Evolutionary conservation across 1,139 yeast species (phyloP), one percentile per base, ranked within the genome.

Genomic region (Sugiyamaella novakii): DNA sequence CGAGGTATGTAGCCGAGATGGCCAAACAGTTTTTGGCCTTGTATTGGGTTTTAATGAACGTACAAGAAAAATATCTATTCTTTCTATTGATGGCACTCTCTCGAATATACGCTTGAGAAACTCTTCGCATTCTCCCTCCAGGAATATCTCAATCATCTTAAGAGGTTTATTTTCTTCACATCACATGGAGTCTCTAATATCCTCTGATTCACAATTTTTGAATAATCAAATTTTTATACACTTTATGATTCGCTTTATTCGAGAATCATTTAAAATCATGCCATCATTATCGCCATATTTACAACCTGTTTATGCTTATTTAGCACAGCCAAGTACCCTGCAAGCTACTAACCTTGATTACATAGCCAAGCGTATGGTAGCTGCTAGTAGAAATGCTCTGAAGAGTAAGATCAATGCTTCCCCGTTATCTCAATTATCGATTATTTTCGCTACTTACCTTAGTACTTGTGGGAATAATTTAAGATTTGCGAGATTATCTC

Each of bases 301-400:
- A 15, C 53, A 49, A 8, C 49, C 54, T 4, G 53, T 47, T 6
- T 49, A 48, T 33, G 49, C 56, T 12, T 48, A 51, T 31, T n/a
- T 35, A 21, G 36, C 53, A 7, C 46, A 43, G 7, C 27, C 35
- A 8, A 21, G 19, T 17, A 12, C 43, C 18, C 11, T 43, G 5
- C 44, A 33, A 28, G 46, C 44, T 10, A 33, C 40, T 5, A 38
- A 39, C 12, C n/a, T 39, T 30, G 43, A 39, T n/a, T 39, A 29
- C n/a, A 43, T 48, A 14, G 29, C 43, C 1, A 24, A 40, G 2
- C 17, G n/a, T 14, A 28, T 48, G 33, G 17, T 25, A 24, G 18
- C 46, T 11, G 31, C 31, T 17, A 33, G 43, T 17, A 14, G 34
- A 21, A 37, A 30, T 34, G 36, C 45, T 8, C n/a, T 15, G 14